These are phyloP conservation scores for Leavenworthia alabamica DNA, from an alignment of 345 rosid species.

Conservation along the genomic window DNA sequence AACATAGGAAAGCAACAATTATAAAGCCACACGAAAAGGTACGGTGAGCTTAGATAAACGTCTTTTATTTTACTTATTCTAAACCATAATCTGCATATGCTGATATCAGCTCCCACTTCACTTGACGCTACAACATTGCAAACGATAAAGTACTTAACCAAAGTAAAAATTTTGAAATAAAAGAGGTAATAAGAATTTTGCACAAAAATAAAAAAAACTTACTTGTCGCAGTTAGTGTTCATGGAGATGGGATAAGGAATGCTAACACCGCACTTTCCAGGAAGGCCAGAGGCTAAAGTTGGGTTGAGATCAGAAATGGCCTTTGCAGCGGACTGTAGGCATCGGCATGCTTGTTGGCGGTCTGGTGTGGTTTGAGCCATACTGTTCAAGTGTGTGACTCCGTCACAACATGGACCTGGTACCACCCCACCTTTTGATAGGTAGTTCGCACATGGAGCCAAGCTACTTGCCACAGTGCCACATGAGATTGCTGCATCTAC, in stretches of 20 bases:
- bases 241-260: constrained; percentile 48
- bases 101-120: neutral
- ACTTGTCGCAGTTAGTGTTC: constrained; percentile 41
- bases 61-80: constrained; percentile 8
- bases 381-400: constrained; percentile 22
- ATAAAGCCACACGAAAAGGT: neutral
- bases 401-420: constrained; percentile 36
- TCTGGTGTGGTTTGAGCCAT: constrained; percentile 38
- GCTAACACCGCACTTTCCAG: constrained; percentile 35
- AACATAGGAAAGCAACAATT: neutral
- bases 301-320: neutral
- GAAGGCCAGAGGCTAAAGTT: constrained; percentile 29
- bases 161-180: neutral
- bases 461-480: constrained; percentile 7
- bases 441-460: constrained; percentile 34
- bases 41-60: neutral
- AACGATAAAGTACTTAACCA: neutral
- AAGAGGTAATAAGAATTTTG: neutral
- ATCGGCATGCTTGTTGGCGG: constrained; percentile 43
- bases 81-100: constrained; percentile 1
- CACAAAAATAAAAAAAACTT: neutral
- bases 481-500: constrained; percentile 33
- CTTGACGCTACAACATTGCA: constrained; percentile 2
- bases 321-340: constrained; percentile 30
- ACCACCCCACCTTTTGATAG: constrained; percentile 3